phyloP scores from a whole-genome alignment of 441 rosid species.

The Francoa sonchifolia region DNA sequence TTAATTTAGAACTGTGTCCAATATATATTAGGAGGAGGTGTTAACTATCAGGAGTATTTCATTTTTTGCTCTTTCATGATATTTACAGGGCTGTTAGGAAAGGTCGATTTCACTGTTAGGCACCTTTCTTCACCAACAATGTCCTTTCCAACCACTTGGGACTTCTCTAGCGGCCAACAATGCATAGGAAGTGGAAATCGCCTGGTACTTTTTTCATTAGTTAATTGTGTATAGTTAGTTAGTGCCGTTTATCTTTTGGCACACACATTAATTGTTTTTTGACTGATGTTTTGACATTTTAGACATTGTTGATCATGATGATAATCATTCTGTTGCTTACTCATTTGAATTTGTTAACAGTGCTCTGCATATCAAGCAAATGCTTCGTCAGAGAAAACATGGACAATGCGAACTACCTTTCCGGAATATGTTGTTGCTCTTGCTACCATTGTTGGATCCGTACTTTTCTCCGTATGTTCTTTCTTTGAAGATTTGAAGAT shows the following conservation, averaged over 20 bases:
- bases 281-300: too few species aligned
- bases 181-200: conserved; percentile 48
- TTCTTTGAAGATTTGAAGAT: too few species aligned
- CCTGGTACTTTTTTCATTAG: conserved; percentile 36
- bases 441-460: conserved; percentile 94
- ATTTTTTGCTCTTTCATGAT: conserved; percentile 12
- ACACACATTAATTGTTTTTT: too few species aligned
- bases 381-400: conserved; percentile 80
- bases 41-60: too few species aligned
- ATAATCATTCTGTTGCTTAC: too few species aligned
- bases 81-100: conserved; percentile 69
- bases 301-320: too few species aligned
- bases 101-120: conserved; percentile 91
- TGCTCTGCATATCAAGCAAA: conserved; percentile 71
- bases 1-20: too few species aligned
- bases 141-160: conserved; percentile 61
- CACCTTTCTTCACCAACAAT: conserved; percentile 77
- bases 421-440: conserved; percentile 99
- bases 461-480: conserved; percentile 71
- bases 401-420: conserved; percentile 90
- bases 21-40: too few species aligned
- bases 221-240: not conserved
- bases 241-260: conserved; percentile 5
- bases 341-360: conserved; percentile 48
- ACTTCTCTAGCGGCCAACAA: conserved; percentile 42